phyloP scores from a whole-genome alignment of 2,329 filamentous ascomycete species.

The Talaromyces piceae region DNA sequence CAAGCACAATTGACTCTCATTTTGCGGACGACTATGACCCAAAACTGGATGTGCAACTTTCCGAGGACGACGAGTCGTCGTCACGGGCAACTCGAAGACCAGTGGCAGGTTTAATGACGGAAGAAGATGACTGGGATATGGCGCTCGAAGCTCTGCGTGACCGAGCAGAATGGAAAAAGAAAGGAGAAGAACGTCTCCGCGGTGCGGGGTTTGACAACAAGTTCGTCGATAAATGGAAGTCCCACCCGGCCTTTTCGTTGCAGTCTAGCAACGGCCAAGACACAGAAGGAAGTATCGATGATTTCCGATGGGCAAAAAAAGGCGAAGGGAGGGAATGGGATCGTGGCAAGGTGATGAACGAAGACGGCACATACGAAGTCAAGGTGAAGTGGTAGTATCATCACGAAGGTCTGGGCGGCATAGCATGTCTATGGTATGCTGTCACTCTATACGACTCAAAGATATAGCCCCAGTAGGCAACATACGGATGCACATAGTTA shows the following conservation, averaged over 20 bases:
- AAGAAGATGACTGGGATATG: constrained; percentile 67
- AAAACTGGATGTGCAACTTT: constrained; percentile 32
- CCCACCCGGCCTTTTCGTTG: constrained; percentile 46
- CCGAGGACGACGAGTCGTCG: constrained; percentile 50
- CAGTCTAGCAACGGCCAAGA: constrained; percentile 15
- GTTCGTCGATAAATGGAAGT: constrained; percentile 66
- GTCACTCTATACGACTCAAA: no score
- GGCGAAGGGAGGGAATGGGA: constrained; percentile 65
- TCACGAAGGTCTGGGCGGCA: no score
- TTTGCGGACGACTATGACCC: constrained; percentile 64
- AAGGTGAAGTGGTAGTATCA: constrained; percentile 42
- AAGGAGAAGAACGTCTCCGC: constrained; percentile 67
- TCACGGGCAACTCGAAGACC: constrained; percentile 40
- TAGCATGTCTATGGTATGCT: no score
- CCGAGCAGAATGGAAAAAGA: constrained; percentile 67
- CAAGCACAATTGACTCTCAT: constrained; percentile 67
- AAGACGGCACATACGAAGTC: constrained; percentile 47
- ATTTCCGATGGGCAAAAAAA: constrained; percentile 64
- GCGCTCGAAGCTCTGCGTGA: constrained; percentile 71
- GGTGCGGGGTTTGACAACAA: constrained; percentile 72
- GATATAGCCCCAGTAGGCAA: no score
- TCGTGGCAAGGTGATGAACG: constrained; percentile 53
- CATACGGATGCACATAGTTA: no score
- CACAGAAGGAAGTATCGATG: constrained; percentile 50
- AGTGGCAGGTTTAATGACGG: constrained; percentile 37